Percentiles rank a stretch among this genome's conserved stretches.
Evolutionary conservation across 108 stramenopile species (phyloP).

Genomic region (Cyclotella baltica): DNA sequence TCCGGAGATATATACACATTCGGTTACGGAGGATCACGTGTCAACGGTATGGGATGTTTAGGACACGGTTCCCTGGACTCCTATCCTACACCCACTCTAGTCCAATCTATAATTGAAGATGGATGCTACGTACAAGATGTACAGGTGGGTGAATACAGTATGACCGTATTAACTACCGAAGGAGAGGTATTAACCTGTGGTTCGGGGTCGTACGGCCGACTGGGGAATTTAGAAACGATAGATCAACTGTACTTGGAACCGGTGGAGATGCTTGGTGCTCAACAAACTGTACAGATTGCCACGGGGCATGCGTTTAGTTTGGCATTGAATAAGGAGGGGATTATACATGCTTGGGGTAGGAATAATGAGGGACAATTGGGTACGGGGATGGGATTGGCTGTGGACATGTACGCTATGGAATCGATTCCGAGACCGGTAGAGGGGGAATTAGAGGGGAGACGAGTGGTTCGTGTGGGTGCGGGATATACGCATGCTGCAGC

Average conservation of each 20-base stretch:
- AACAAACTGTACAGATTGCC: constrained; percentile 64
- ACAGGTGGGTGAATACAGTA: constrained; percentile 76
- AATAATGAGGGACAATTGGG: constrained; percentile 90
- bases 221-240: constrained; percentile 82
- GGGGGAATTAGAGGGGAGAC: constrained; percentile 72
- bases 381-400: constrained; percentile 82
- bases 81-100: constrained; percentile 65
- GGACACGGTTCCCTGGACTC: constrained; percentile 77
- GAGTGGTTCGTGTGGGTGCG: constrained; percentile 76
- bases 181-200: constrained; percentile 88
- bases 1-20: constrained; percentile 82
- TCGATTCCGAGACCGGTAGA: constrained; percentile 75
- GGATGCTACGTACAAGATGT: constrained; percentile 77
- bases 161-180: constrained; percentile 85
- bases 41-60: constrained; percentile 73
- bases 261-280: constrained; percentile 73
- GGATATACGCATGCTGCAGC: constrained; percentile 89
- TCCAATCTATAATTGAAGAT: constrained; percentile 80
- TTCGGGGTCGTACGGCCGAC: constrained; percentile 74
- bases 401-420: constrained; percentile 92
- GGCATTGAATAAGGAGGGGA: constrained; percentile 70
- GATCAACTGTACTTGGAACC: constrained; percentile 86
- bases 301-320: constrained; percentile 83
- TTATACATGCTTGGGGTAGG: constrained; percentile 86
- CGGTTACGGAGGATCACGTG: constrained; percentile 74